Percentiles rank a stretch among this genome's conserved stretches.
Conservation (phyloP, 2,329 filamentous ascomycete species). For the Rutstroemia sydowiana region DNA sequence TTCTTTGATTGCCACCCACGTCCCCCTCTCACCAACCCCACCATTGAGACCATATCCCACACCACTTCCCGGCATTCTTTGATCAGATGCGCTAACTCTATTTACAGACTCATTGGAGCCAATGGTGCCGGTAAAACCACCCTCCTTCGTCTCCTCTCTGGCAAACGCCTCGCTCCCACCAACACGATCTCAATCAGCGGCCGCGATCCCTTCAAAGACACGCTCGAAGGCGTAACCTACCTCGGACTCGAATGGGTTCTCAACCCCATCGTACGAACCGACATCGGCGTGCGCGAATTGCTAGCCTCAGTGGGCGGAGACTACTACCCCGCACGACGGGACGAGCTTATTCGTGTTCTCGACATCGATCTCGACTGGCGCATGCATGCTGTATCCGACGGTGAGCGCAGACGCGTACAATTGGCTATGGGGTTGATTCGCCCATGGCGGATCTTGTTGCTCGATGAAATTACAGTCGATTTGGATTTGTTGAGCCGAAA, state of each 20-base stretch:
- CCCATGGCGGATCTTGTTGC: conserved; percentile 82
- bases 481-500: conserved; percentile 79
- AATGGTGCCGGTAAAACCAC: conserved; percentile 98
- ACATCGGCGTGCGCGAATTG: conserved; percentile 85
- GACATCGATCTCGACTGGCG: conserved; percentile 91
- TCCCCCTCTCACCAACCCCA: conserved; percentile 15
- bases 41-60: too few relatives aligned
- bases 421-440: conserved; percentile 90
- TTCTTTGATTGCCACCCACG: not conserved
- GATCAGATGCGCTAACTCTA: conserved; percentile 63
- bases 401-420: conserved; percentile 85
- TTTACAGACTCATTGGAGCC: conserved; percentile 72
- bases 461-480: conserved; percentile 97
- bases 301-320: conserved; percentile 81
- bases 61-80: too few relatives aligned
- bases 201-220: conserved; percentile 84
- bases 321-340: conserved; percentile 70
- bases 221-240: conserved; percentile 91
- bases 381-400: conserved; percentile 92
- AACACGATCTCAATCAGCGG: conserved; percentile 70
- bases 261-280: conserved; percentile 90
- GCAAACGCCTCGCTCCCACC: conserved; percentile 82
- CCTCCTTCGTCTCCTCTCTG: conserved; percentile 80
- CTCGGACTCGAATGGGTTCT: conserved; percentile 97
- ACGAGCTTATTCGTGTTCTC: conserved; percentile 80